These are phyloP conservation scores for Crotalaria pallida DNA, from an alignment of 306 rosid genomes.

Conservation along the genomic window DNA sequence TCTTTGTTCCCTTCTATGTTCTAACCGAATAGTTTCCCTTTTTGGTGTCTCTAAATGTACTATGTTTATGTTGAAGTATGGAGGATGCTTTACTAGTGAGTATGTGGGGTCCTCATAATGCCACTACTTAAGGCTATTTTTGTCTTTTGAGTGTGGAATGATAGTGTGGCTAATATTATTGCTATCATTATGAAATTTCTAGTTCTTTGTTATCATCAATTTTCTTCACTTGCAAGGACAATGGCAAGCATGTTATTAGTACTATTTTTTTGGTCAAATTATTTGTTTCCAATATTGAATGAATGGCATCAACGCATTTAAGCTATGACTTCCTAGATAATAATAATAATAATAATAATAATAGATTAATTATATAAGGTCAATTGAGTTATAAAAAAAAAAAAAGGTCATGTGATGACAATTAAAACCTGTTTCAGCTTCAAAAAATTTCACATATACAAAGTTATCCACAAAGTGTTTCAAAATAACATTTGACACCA, in stretches of 20 bases:
- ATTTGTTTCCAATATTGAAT: background rate
- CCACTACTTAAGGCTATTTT: slow-evolving; percentile 15
- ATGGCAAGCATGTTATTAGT: background rate
- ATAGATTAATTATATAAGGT: too few species aligned
- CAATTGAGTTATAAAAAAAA: too few species aligned
- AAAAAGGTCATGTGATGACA: too few species aligned
- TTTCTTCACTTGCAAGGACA: background rate
- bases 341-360: too few species aligned
- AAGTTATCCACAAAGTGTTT: too few species aligned
- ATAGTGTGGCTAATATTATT: slow-evolving; percentile 15
- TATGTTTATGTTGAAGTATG: background rate
- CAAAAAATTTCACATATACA: too few species aligned
- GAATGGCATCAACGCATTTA: too few species aligned
- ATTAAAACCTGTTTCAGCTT: too few species aligned
- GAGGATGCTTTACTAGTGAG: background rate
- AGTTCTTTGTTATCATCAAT: background rate
- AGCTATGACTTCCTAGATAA: too few species aligned
- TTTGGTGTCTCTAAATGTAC: background rate
- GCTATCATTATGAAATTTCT: background rate
- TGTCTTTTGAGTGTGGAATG: background rate
- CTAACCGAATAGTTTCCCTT: slow-evolving; percentile 1
- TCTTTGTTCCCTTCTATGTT: background rate
- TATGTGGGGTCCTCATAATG: background rate
- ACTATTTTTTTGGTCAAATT: background rate
- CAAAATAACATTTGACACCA: too few species aligned